Base-by-base conservation (phyloP, 2,329 filamentous ascomycete genomes). In the Stemphylium beticola region DNA sequence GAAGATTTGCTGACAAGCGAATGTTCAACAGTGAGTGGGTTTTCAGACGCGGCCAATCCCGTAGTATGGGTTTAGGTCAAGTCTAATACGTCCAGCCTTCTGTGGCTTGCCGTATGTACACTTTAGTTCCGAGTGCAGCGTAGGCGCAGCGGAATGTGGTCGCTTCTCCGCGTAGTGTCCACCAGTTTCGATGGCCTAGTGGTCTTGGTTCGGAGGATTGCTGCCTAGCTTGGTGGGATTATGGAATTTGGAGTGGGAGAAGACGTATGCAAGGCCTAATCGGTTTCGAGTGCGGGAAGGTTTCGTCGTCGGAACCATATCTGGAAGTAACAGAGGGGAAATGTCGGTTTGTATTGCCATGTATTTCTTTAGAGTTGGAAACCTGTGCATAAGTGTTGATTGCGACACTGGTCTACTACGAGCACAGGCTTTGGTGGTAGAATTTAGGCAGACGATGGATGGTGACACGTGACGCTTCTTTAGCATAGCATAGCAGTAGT, bases 31-130 rank as follows among this genome's bases (percentile, higher is more conserved):
- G 40, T 38, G 34, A 29, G 20, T 31, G 38, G 34, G n/a, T 18
- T 11, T 43, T 46, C 15, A 26, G 26, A 26, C 18, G 33, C 53
- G 45, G 53, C 47, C 46, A 39, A 49, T 59, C 49, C 42, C 46
- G 53, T 33, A 49, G 50, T 49, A 33, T 18, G 36, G 20, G 29
- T 40, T 20, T 31, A 46, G 15, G 38, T 32, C 24, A 41, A 42
- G 43, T 14, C 41, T 37, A 44, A 31, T 18, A 52, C 36, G 26
- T 37, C 15, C 38, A 48, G 37, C 32, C 24, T 18, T 37, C n/a
- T 22, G 32, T 17, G 42, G 41, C n/a, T 31, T 46, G 17, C 26
- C 14, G 37, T 33, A 38, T 22, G 26, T 24, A 22, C 18, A 20
- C 44, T 22, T 15, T 11, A 26, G 17, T 26, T 34, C 29, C 32